Evolutionary conservation across 129 eudicot genomes (phyloP).

Genomic region (Lactuca sativa): DNA sequence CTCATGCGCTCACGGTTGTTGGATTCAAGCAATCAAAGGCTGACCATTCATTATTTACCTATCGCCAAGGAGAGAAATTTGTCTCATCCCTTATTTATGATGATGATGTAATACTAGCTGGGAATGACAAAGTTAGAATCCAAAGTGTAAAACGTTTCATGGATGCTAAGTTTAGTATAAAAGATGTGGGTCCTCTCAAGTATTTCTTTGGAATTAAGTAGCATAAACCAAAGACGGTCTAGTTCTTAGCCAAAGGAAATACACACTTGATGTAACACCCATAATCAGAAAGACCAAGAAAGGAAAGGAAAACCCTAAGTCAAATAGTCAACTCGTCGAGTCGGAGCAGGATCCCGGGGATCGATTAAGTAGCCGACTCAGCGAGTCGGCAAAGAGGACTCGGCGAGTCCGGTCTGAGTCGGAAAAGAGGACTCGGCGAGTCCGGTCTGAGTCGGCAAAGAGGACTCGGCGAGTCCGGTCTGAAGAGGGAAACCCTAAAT

Average conservation of each 20-base stretch:
- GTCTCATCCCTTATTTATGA: neutral
- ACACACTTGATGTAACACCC: constrained; percentile 10
- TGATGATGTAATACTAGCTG: neutral
- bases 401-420: too few relatives aligned
- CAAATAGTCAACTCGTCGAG: too few relatives aligned
- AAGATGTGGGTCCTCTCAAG: constrained; percentile 1
- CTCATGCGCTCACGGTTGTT: neutral
- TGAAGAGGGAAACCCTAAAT: too few relatives aligned
- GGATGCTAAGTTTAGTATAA: constrained; percentile 1
- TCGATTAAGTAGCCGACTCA: too few relatives aligned
- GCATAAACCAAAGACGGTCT: neutral
- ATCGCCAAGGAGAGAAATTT: neutral
- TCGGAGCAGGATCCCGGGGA: too few relatives aligned
- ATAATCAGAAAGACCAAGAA: too few relatives aligned
- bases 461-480: too few relatives aligned
- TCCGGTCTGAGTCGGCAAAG: too few relatives aligned
- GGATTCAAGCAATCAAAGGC: constrained; percentile 1
- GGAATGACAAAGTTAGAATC: neutral
- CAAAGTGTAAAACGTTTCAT: neutral
- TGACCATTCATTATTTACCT: neutral
- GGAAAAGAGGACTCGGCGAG: too few relatives aligned
- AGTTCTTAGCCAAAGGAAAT: constrained; percentile 13
- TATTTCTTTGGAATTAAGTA: neutral
- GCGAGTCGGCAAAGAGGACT: too few relatives aligned
- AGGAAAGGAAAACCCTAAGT: too few relatives aligned